Evolutionary conservation across 2,329 filamentous ascomycete genomes (phyloP).

Genomic region (Aspergillus costaricaensis): DNA sequence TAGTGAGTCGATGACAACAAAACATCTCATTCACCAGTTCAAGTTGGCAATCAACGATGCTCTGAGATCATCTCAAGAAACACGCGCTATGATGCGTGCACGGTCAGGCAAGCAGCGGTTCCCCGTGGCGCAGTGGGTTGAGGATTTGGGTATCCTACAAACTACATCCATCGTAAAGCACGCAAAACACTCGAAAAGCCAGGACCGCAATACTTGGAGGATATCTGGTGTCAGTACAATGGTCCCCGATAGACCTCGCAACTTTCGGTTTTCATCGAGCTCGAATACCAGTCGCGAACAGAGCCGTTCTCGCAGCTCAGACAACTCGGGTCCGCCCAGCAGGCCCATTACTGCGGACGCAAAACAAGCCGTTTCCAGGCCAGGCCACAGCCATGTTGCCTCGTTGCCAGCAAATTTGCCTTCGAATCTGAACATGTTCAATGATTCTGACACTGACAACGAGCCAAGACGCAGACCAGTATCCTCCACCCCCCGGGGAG

Average conservation of each 20-base stretch:
- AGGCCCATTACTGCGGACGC: neutral
- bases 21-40: conserved; percentile 65
- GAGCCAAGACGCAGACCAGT: neutral
- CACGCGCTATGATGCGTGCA: conserved; percentile 63
- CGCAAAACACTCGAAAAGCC: conserved; percentile 42
- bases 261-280: neutral
- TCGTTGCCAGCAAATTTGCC: neutral
- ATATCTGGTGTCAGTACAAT: conserved; percentile 32
- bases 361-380: neutral
- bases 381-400: neutral
- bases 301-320: conserved; percentile 3
- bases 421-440: neutral
- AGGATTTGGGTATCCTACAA: conserved; percentile 64
- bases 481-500: neutral
- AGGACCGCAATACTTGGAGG: conserved; percentile 32
- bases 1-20: conserved; percentile 60
- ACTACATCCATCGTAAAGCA: conserved; percentile 59
- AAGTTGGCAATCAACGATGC: conserved; percentile 62
- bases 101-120: conserved; percentile 66
- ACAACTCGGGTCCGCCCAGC: neutral
- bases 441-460: neutral
- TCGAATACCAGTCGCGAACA: conserved; percentile 1
- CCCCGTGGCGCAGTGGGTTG: conserved; percentile 66
- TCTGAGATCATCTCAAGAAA: conserved; percentile 56
- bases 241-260: neutral